phyloP scores from a whole-genome alignment of 495 filamentous ascomycete genomes.

The Schizothecium vesticola region DNA sequence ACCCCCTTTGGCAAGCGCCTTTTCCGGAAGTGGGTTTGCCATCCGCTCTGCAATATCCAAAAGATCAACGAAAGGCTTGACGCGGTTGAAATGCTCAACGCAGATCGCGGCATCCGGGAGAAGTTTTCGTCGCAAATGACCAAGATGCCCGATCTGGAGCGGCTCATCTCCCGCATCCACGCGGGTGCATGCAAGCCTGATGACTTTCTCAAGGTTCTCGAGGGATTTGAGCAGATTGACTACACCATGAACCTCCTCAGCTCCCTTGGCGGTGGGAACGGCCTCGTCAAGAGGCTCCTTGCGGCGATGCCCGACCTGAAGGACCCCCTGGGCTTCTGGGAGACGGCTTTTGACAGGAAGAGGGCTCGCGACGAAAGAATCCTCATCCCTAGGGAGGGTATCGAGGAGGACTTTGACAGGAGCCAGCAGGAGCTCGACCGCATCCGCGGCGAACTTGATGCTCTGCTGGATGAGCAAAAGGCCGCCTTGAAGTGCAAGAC shows the following conservation, averaged over 20 bases:
- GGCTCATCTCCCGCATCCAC: constrained; percentile 91
- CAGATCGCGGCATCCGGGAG: constrained; percentile 69
- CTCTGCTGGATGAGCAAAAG: constrained; percentile 63
- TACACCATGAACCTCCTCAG: constrained; percentile 77
- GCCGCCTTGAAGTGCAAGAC: constrained; percentile 59
- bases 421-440: constrained; percentile 72
- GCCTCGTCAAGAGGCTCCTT: constrained; percentile 79
- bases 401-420: constrained; percentile 88
- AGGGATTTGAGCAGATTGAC: constrained; percentile 96
- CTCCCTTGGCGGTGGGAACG: constrained; percentile 63
- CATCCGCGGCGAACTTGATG: constrained; percentile 65
- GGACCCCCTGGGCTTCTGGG: constrained; percentile 74
- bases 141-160: constrained; percentile 91
- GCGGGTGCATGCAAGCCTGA: constrained; percentile 80
- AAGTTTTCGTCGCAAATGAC: constrained; percentile 78
- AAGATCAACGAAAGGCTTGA: constrained; percentile 94
- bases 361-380: constrained; percentile 67
- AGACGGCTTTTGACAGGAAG: constrained; percentile 80
- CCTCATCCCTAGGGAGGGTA: constrained; percentile 79
- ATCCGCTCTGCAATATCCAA: constrained; percentile 77
- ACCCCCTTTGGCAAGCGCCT: constrained; percentile 97
- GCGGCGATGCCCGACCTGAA: constrained; percentile 77
- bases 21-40: constrained; percentile 97
- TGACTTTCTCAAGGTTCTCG: constrained; percentile 89
- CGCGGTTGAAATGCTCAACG: constrained; percentile 88